Base-by-base conservation (phyloP, 2,329 filamentous ascomycete genomes). In the Talaromyces sp. region DNA sequence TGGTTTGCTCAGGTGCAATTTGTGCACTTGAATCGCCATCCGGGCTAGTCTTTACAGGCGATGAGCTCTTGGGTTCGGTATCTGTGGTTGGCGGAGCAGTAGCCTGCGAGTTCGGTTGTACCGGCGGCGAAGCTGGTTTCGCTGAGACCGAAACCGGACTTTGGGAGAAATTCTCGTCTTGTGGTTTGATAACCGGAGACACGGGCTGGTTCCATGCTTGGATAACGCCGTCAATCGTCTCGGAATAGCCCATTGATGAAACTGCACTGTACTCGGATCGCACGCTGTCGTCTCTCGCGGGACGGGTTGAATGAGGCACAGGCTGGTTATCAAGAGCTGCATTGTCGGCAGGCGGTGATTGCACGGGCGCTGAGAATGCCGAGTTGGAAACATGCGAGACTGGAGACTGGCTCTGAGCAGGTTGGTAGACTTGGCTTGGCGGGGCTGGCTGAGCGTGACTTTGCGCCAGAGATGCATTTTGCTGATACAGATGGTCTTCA, bases 151-250 rank as follows among this genome's bases (percentile, higher is more conserved):
- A 56, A 57, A 55, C 35, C 1, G 62, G 48, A 27, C 48, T 63
- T 24, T 54, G 57, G 27, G 48, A 58, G 32, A 54, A 59, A 24
- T 65, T 58, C 2, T 64, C 59, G 26, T 32, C 56, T 48, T 67
- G 51, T 9, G 59, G 43, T 50, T 65, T 65, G 24, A 62, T 56
- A 10, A 67, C 63, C n/a, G 68, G 59, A 3, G 66, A 66, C 29
- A 74, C 58, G 19, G 76, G 76, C 7, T 69, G 68, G 50, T 67
- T 74, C 77, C 75, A 79, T 50, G 75, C 74, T 64, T 78, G 70
- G 54, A 79, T 79, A 27, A 79, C 72, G 56, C 72, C 72, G 58
- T 79, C 76, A 56, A 79, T 78, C 29, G 69, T 77, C 27, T 75
- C 72, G 14, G 72, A 66, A 19, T 66, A 67, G 19, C 65, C 70